Base-by-base conservation (phyloP, 2,329 filamentous ascomycete species). In the Colletotrichum echinochloae region DNA sequence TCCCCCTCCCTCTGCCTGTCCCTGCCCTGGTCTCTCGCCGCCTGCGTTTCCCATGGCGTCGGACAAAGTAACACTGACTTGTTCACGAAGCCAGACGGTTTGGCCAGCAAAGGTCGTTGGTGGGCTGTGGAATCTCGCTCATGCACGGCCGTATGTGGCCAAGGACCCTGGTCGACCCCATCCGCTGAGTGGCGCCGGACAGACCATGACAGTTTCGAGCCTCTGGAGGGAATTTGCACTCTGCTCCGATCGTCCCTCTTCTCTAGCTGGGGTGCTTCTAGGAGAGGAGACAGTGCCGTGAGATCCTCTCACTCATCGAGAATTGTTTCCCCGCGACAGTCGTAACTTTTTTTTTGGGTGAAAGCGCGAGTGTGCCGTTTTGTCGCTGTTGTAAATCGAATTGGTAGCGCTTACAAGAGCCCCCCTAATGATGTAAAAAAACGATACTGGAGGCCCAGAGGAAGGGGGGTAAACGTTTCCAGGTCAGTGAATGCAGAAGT, bases 151-250 rank as follows among this genome's bases (percentile, higher is more conserved):
- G 61, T 33, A 57, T 59, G 44, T 35, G 63, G 63, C 63, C 54
- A 49, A 66, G 60, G 33, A 66, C 63, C 67, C 67, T 54, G 59
- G 67, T 67, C 64, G 64, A 41, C 57, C 57, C 57, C 64, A 51
- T 70, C 52, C 51, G 67, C 62, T 44, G 57, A 67, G 64, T 67
- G 64, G 64, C 35, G 52, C 57, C 44, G 26, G 60, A 35, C 54
- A 56, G 44, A 33, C 41, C 55, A 67, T 37, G 51, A 52, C 51
- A 62, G 67, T 62, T 62, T 67, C 64, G 57, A 62, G 44, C 56
- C 57, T 66, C 60, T 35, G 63, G 62, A 66, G 67, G 63, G 56
- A 57, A 41, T 56, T 49, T 66, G 56, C 41, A 49, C 62, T 56
- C 35, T 37, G 33, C 37, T 52, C 33, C 12, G 14, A 26, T 49